Evolutionary conservation across 2,329 filamentous ascomycete species (phyloP), one percentile per base, ranked within the genome.

Genomic region (Microcera coccophila): DNA sequence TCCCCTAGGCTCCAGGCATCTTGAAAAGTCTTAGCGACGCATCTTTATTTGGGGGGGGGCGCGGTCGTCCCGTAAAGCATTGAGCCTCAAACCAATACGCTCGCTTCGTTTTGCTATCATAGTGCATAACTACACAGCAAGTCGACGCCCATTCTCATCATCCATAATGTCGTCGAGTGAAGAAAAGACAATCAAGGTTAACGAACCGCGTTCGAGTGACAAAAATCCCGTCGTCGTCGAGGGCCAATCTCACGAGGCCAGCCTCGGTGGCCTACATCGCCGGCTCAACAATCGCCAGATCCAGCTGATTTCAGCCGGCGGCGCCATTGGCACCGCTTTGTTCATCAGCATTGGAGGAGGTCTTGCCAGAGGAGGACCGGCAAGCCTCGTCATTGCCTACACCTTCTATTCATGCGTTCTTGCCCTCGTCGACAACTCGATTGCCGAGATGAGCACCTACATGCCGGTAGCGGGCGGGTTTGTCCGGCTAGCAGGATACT

Each of bases 381-480:
- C 64, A 36, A 75, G 71, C 44, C 64, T 84, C 31, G 69, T 85
- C 47, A 59, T 85, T 44, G 79, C 76, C 28, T 85, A 78, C 58
- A 67, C 70, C 24, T 49, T 80, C 33, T 82, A 84, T 59, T 70
- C 69, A 28, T 60, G 67, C 54, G 57, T 83, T 41, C 69, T 84
- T 45, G 80, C 68, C 18, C 66, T 81, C 36, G 76, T 84, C 58
- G 84, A 83, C 70, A 84, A 83, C 57, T 74, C 73, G 48, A 70
- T 83, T 45, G 81, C 81, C 8, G 81, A 85, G 60, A 84, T 85
- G 81, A 74, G 69, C 21, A 71, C 72, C 28, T 76, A 75, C 48
- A 79, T 81, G 71, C 81, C 82, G 18, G 73, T 85, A 36, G 74
- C 72, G 32, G 80, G 81, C 49, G 77, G 77, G 2, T 84, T 83